Conservation (phyloP, 768 basidiomycete species). For the Tulasnella sp. region DNA sequence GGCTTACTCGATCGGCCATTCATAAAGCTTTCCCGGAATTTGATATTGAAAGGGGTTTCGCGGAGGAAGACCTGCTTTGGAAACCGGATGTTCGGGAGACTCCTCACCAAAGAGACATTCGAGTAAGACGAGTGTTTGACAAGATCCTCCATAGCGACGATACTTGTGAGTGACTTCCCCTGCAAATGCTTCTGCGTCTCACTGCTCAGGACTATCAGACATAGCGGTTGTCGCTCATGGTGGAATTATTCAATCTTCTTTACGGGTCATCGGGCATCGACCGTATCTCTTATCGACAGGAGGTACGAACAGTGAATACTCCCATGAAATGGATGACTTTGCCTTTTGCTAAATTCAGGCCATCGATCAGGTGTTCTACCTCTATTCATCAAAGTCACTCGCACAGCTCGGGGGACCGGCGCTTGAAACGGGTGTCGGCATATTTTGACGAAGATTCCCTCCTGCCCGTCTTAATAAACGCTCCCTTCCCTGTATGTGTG, state of each 20-base stretch:
- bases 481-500: too few relatives aligned
- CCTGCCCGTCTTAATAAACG: too few relatives aligned
- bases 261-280: conserved; percentile 37
- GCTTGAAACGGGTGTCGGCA: too few relatives aligned
- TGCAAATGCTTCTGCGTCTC: neutral
- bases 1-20: conserved; percentile 41
- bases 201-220: conserved; percentile 29
- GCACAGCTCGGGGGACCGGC: neutral
- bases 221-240: conserved; percentile 59
- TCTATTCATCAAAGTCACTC: conserved; percentile 3
- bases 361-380: neutral
- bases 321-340: neutral
- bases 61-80: conserved; percentile 57
- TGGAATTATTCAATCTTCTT: conserved; percentile 46
- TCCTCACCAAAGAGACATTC: conserved; percentile 31
- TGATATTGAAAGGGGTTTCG: conserved; percentile 43
- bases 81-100: conserved; percentile 43
- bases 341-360: neutral
- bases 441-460: too few relatives aligned
- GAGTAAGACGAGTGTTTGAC: conserved; percentile 44
- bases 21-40: conserved; percentile 38
- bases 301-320: conserved; percentile 33
- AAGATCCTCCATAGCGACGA: conserved; percentile 35
- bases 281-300: conserved; percentile 45
- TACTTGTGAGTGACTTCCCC: neutral